Evolutionary conservation across 2,329 filamentous ascomycete genomes (phyloP).

Genomic region (Cladosporium sp.): DNA sequence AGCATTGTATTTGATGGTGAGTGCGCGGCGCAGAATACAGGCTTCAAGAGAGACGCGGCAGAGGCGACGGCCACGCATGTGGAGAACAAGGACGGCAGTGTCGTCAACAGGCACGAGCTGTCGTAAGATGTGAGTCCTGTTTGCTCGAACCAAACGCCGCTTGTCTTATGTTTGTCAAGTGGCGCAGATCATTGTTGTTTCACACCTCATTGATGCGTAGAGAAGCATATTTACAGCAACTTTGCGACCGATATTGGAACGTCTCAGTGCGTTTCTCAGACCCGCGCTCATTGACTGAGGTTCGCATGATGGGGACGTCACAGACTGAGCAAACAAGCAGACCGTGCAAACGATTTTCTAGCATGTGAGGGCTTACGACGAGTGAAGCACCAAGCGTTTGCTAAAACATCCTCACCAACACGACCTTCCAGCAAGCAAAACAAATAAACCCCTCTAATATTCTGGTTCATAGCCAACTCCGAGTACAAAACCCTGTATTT

Average conservation of each 20-base stretch:
- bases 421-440: not conserved
- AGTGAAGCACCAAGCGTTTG: not conserved
- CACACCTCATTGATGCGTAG: not conserved
- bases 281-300: not conserved
- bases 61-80: not conserved
- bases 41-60: not conserved
- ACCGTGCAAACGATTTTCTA: not conserved
- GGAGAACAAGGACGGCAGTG: not conserved
- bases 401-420: not conserved
- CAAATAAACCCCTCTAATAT: not conserved
- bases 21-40: slow-evolving; percentile 17
- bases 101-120: not conserved
- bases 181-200: not conserved
- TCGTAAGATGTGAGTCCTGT: not conserved
- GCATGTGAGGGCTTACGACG: not conserved
- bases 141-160: not conserved
- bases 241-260: no score
- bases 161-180: not conserved
- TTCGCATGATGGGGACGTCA: not conserved
- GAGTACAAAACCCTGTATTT: not conserved
- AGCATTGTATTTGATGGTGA: slow-evolving; percentile 22
- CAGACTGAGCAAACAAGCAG: not conserved
- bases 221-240: not conserved
- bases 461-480: not conserved
- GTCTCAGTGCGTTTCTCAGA: not conserved